A percentile compares a stretch with the other conserved stretches of the same genome.
phyloP scores from a whole-genome alignment of 2,329 filamentous ascomycete genomes.

The Aureobasidium melanogenum region DNA sequence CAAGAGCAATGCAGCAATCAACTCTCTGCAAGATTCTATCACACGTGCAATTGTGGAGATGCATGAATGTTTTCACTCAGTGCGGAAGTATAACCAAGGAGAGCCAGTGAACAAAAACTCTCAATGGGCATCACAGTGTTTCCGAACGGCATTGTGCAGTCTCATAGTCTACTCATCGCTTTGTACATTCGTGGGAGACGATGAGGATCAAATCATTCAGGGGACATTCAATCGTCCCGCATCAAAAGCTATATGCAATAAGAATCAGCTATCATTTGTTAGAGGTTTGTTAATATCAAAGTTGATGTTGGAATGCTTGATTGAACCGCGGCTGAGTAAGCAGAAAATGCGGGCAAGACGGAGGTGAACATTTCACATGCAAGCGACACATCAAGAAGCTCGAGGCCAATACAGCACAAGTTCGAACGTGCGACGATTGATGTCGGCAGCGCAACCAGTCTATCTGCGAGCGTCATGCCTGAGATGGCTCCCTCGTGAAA shows the following conservation, averaged over 20 bases:
- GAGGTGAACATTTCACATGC: conserved; percentile 1
- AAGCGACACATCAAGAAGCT: neutral
- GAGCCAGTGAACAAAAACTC: neutral
- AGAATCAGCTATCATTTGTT: no score
- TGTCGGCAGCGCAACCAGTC: conserved; percentile 5
- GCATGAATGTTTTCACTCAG: neutral
- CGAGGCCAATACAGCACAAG: neutral
- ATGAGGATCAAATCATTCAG: neutral
- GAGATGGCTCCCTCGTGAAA: conserved; percentile 7
- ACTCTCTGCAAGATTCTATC: neutral
- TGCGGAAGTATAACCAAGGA: no score
- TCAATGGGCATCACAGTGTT: neutral
- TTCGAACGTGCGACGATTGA: conserved; percentile 3
- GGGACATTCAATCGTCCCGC: neutral
- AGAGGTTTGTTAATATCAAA: neutral
- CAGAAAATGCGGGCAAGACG: conserved; percentile 1
- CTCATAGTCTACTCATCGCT: neutral
- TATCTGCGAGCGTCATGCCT: conserved; percentile 11
- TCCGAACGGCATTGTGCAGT: neutral
- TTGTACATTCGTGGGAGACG: neutral
- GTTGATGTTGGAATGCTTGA: neutral
- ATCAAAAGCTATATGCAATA: no score
- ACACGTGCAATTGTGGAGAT: neutral
- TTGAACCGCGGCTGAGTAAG: neutral
- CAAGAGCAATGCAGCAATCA: neutral